Conservation (phyloP, 192 early-diverging fungal species). For the Umbelopsis sp. region DNA sequence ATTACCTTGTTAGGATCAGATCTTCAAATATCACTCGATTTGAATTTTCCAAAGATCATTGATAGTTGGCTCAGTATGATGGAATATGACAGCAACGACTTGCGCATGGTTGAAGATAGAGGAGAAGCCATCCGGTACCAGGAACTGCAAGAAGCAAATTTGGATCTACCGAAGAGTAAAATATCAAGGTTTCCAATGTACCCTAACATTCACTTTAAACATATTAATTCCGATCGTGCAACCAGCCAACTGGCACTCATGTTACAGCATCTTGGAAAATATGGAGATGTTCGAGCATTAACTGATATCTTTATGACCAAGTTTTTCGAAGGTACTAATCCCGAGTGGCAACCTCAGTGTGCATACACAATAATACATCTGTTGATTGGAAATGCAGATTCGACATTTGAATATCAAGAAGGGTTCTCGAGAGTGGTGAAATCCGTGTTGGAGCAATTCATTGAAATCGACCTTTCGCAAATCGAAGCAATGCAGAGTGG, state of each 20-base stretch:
- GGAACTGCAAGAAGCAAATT: constrained; percentile 4
- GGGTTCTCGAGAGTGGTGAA: constrained; percentile 1
- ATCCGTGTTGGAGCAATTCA: constrained; percentile 22
- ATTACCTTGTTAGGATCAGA: constrained; percentile 29
- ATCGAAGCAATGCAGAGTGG: not conserved
- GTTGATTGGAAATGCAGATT: constrained; percentile 25
- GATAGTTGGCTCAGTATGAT: constrained; percentile 41
- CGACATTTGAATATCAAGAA: not conserved
- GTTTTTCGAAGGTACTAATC: constrained; percentile 6
- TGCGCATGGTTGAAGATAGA: constrained; percentile 36
- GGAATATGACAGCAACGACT: constrained; percentile 35
- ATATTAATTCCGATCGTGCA: constrained; percentile 26
- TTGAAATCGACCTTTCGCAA: constrained; percentile 6
- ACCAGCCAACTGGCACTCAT: constrained; percentile 21
- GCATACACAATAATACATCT: constrained; percentile 38
- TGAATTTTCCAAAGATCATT: constrained; percentile 22
- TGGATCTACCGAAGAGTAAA: not conserved
- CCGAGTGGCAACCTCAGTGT: constrained; percentile 30
- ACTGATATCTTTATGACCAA: constrained; percentile 39
- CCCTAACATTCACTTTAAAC: constrained; percentile 32
- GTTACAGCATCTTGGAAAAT: constrained; percentile 32
- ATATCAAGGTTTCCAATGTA: constrained; percentile 9
- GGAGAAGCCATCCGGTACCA: constrained; percentile 6
- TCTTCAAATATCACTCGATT: constrained; percentile 32
- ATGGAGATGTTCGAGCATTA: constrained; percentile 27